Evolutionary conservation across 495 filamentous ascomycete genomes (phyloP).

Genomic region (Podospora tetraspora): DNA sequence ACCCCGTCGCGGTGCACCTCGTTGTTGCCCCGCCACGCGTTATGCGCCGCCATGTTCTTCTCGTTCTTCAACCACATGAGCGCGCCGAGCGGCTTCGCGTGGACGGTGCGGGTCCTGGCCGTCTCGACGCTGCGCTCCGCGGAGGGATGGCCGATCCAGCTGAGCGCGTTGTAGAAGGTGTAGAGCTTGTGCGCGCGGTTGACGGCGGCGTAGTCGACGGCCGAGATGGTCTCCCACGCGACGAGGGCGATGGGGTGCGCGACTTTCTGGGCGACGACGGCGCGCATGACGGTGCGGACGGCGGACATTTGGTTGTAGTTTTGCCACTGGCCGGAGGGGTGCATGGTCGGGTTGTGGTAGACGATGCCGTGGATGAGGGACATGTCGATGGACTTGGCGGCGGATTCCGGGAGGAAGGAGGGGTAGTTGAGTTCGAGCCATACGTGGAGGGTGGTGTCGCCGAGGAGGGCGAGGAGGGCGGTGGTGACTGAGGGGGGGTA

Average conservation of each 20-base stretch:
- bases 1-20: constrained; percentile 24
- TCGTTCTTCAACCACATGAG: constrained; percentile 54
- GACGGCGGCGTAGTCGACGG: constrained; percentile 50
- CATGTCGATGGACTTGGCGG: constrained; percentile 26
- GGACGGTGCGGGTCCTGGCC: constrained; percentile 36
- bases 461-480: constrained; percentile 24
- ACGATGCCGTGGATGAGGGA: constrained; percentile 27
- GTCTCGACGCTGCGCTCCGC: constrained; percentile 39
- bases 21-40: constrained; percentile 45
- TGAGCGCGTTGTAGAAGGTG: constrained; percentile 51
- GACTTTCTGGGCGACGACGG: constrained; percentile 29
- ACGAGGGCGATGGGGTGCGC: constrained; percentile 3
- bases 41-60: constrained; percentile 46
- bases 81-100: constrained; percentile 37
- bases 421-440: constrained; percentile 34
- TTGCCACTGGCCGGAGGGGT: constrained; percentile 27
- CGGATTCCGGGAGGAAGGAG: constrained; percentile 24
- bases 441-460: constrained; percentile 20
- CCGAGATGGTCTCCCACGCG: constrained; percentile 53
- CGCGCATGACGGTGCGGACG: constrained; percentile 30
- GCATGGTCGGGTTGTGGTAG: constrained; percentile 35
- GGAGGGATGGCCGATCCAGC: constrained; percentile 45
- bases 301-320: constrained; percentile 38
- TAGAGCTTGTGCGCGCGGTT: constrained; percentile 51
- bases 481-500: constrained; percentile 24